These are phyloP conservation scores for Suillus ampliporus DNA, from an alignment of 768 basidiomycete genomes.

Conservation along the genomic window DNA sequence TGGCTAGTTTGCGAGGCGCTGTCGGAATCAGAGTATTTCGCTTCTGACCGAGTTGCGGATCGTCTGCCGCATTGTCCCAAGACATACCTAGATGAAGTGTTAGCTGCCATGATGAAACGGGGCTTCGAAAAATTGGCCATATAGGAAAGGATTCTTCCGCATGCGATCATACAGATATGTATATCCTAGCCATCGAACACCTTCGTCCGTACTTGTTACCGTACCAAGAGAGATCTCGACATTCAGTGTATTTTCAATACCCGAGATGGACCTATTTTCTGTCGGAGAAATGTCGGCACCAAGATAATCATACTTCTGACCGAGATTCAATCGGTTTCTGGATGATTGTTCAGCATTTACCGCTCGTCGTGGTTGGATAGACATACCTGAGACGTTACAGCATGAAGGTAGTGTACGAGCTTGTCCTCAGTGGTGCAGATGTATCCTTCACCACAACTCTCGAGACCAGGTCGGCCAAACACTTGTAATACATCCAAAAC, in stretches of 20 bases:
- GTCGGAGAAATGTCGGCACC: neutral
- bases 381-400: slow-evolving; percentile 82
- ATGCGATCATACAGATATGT: slow-evolving; percentile 97
- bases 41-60: slow-evolving; percentile 74
- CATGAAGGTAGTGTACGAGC: slow-evolving; percentile 87
- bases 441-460: slow-evolving; percentile 94
- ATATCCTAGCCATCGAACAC: slow-evolving; percentile 93
- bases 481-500: slow-evolving; percentile 97
- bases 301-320: slow-evolving; percentile 48
- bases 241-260: slow-evolving; percentile 90
- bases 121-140: slow-evolving; percentile 56
- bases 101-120: slow-evolving; percentile 10
- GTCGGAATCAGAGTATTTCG: slow-evolving; percentile 68
- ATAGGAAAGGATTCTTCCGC: slow-evolving; percentile 87
- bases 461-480: slow-evolving; percentile 90
- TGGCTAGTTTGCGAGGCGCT: slow-evolving; percentile 71
- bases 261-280: slow-evolving; percentile 67
- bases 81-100: slow-evolving; percentile 62
- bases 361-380: neutral
- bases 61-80: slow-evolving; percentile 68
- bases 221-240: slow-evolving; percentile 96
- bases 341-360: slow-evolving; percentile 9
- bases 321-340: slow-evolving; percentile 96
- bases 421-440: slow-evolving; percentile 97
- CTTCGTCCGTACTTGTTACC: slow-evolving; percentile 85